A percentile compares a stretch with the other conserved stretches of the same genome.
phyloP scores from a whole-genome alignment of 768 basidiomycete species.

The Trametopsis cervina region DNA sequence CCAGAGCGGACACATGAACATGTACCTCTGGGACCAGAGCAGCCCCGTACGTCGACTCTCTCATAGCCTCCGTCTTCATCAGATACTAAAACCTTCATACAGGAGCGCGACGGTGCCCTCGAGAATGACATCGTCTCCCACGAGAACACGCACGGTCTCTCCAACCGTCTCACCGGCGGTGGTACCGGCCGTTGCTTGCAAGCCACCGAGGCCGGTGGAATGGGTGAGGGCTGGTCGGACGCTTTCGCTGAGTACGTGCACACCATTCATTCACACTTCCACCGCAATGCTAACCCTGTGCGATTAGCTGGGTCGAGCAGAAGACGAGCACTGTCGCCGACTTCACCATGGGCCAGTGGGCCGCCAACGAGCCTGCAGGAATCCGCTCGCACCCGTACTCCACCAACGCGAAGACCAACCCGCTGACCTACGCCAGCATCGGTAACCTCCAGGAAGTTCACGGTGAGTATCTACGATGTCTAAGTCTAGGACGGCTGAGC shows the following conservation, averaged over 20 bases:
- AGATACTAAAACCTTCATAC: conserved; percentile 23
- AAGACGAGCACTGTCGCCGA: conserved; percentile 30
- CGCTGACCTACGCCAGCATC: conserved; percentile 35
- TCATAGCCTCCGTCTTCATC: too few species aligned
- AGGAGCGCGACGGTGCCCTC: conserved; percentile 41
- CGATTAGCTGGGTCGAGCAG: conserved; percentile 29
- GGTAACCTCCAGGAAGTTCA: conserved; percentile 38
- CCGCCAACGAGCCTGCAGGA: conserved; percentile 41
- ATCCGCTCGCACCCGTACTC: conserved; percentile 55
- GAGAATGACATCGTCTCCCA: conserved; percentile 17
- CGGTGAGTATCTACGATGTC: conserved; percentile 23
- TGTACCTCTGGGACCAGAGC: conserved; percentile 17
- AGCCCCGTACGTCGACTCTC: conserved; percentile 37
- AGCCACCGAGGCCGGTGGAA: conserved; percentile 54
- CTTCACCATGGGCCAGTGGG: conserved; percentile 42
- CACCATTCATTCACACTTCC: too few species aligned
- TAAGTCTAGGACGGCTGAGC: too few species aligned
- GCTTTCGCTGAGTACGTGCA: conserved; percentile 20
- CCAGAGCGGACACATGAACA: conserved; percentile 35
- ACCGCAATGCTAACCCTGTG: conserved; percentile 2
- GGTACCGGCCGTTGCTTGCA: conserved; percentile 55
- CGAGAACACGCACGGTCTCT: conserved; percentile 24
- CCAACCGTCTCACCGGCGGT: conserved; percentile 42
- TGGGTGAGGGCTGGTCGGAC: conserved; percentile 72
- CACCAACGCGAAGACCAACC: conserved; percentile 37